Evolutionary conservation across 257 asterid species (phyloP).

Genomic region (Solanum dulcamara): DNA sequence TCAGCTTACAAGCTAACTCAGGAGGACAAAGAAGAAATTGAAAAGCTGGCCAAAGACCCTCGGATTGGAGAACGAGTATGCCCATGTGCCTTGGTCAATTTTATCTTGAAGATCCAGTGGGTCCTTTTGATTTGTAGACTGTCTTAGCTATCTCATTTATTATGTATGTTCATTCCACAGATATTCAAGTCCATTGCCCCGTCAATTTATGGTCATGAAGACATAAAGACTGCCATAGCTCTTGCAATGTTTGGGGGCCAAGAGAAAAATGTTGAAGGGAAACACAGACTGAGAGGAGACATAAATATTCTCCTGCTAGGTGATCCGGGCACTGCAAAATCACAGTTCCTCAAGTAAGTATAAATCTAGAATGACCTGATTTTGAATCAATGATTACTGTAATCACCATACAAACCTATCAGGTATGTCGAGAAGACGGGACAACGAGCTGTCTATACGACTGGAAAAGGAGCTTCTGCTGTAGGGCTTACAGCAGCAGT

Average conservation of each 20-base stretch:
- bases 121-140: background rate
- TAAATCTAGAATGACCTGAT: slow-evolving; percentile 2
- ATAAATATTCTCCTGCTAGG: slow-evolving; percentile 89
- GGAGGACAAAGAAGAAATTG: slow-evolving; percentile 95
- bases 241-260: slow-evolving; percentile 99
- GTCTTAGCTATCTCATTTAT: background rate
- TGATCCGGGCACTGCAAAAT: slow-evolving; percentile 99
- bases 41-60: slow-evolving; percentile 93
- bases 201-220: slow-evolving; percentile 94
- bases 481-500: slow-evolving; percentile 98
- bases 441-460: slow-evolving; percentile 92
- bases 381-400: background rate
- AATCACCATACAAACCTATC: background rate
- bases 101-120: background rate
- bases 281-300: slow-evolving; percentile 89
- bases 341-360: slow-evolving; percentile 92
- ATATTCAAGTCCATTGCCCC: slow-evolving; percentile 91
- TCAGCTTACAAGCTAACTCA: slow-evolving; percentile 96
- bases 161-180: slow-evolving; percentile 20
- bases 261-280: slow-evolving; percentile 92
- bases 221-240: slow-evolving; percentile 91
- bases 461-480: slow-evolving; percentile 99
- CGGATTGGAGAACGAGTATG: slow-evolving; percentile 86
- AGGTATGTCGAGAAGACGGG: slow-evolving; percentile 97
- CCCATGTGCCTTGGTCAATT: background rate